These are phyloP conservation scores for Capsella rubella DNA, from an alignment of 441 rosid species.

Conservation along the genomic window DNA sequence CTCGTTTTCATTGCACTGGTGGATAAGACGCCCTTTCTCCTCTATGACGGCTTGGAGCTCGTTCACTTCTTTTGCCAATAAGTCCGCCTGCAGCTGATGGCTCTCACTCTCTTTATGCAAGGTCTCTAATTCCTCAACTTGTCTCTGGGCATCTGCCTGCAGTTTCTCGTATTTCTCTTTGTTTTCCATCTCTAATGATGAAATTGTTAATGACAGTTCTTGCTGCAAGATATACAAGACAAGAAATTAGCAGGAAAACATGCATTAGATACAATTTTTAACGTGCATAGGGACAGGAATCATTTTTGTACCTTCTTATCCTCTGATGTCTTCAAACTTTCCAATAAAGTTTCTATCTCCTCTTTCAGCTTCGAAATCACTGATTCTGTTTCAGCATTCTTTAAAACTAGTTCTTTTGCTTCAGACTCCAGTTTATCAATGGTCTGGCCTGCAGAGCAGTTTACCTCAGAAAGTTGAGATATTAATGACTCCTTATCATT, in stretches of 20 bases:
- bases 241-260: constrained; percentile 39
- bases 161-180: constrained; percentile 59
- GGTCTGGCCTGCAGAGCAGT: constrained; percentile 56
- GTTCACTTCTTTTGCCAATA: constrained; percentile 61
- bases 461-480: constrained; percentile 59
- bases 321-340: constrained; percentile 49
- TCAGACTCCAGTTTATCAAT: constrained; percentile 68
- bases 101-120: constrained; percentile 60
- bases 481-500: constrained; percentile 57
- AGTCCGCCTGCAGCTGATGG: constrained; percentile 51
- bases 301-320: constrained; percentile 56
- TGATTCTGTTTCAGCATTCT: constrained; percentile 37
- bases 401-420: constrained; percentile 60
- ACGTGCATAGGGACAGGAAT: constrained; percentile 18
- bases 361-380: constrained; percentile 42
- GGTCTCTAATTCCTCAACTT: constrained; percentile 55
- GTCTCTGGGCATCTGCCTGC: constrained; percentile 58
- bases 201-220: constrained; percentile 60
- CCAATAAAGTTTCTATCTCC: constrained; percentile 32
- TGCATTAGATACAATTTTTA: constrained; percentile 17
- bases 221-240: constrained; percentile 56
- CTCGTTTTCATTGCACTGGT: constrained; percentile 58
- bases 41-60: constrained; percentile 59
- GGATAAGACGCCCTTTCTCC: constrained; percentile 71
- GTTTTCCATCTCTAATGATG: constrained; percentile 66